These are phyloP conservation scores for Cercospora citrullina DNA, from an alignment of 2,329 filamentous ascomycete species.

Conservation along the genomic window DNA sequence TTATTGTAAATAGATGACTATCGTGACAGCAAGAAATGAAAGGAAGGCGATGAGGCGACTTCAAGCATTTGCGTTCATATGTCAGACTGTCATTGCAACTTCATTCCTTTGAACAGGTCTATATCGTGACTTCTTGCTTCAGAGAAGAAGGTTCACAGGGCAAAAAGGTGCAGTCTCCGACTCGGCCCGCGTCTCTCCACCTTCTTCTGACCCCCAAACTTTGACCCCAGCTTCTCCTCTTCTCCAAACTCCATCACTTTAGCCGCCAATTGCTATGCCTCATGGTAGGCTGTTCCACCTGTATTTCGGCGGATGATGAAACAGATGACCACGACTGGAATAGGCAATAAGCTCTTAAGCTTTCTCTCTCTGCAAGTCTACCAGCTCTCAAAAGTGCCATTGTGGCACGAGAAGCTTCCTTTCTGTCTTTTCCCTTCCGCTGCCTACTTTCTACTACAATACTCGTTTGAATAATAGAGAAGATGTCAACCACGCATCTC, in stretches of 20 bases:
- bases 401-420: neutral
- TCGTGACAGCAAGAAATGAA: neutral
- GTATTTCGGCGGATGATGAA: neutral
- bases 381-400: neutral
- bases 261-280: neutral
- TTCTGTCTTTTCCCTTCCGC: neutral
- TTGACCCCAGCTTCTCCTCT: neutral
- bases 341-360: neutral
- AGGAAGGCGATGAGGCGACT: neutral
- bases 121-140: neutral
- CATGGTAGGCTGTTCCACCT: neutral
- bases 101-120: neutral
- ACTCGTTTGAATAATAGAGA: neutral
- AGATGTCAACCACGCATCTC: slow-evolving; percentile 18
- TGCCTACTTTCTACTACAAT: neutral
- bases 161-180: neutral
- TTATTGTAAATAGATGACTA: neutral
- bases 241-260: neutral
- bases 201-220: slow-evolving; percentile 3
- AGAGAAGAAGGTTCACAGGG: neutral
- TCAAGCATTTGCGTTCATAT: neutral
- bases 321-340: neutral
- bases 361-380: neutral
- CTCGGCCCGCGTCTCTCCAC: neutral
- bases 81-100: neutral